These are phyloP conservation scores for Tricholoma hemisulphureum DNA, from an alignment of 768 basidiomycete genomes.

Conservation along the genomic window DNA sequence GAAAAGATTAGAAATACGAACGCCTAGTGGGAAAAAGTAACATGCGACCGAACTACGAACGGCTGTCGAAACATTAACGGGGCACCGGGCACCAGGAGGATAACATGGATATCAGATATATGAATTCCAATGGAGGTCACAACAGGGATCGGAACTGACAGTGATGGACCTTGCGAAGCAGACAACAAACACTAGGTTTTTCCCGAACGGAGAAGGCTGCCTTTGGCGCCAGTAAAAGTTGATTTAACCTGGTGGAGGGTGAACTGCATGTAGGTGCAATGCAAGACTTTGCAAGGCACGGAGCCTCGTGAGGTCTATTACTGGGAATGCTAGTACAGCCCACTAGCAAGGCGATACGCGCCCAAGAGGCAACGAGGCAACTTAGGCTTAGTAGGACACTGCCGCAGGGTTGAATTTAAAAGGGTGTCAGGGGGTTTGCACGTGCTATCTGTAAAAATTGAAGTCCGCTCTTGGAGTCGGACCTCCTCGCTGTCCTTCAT, in stretches of 20 bases:
- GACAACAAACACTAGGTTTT: not conserved
- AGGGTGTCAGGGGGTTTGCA: conserved; percentile 5
- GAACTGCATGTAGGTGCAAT: too few relatives aligned
- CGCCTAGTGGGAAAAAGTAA: too few relatives aligned
- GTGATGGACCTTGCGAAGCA: not conserved
- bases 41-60: not conserved
- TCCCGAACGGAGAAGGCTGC: too few relatives aligned
- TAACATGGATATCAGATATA: not conserved
- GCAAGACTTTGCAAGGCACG: too few relatives aligned
- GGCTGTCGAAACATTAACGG: not conserved
- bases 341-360: too few relatives aligned
- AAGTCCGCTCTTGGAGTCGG: conserved; percentile 4
- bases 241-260: too few relatives aligned
- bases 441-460: conserved; percentile 4
- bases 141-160: not conserved
- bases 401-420: not conserved
- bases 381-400: not conserved
- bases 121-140: not conserved
- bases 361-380: conserved; percentile 1
- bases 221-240: too few relatives aligned
- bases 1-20: too few relatives aligned
- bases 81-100: too few relatives aligned
- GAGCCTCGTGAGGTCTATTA: too few relatives aligned
- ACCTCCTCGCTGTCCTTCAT: not conserved
- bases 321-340: too few relatives aligned